Conservation (phyloP, 2,329 filamentous ascomycete genomes). For the Penicillium palitans region DNA sequence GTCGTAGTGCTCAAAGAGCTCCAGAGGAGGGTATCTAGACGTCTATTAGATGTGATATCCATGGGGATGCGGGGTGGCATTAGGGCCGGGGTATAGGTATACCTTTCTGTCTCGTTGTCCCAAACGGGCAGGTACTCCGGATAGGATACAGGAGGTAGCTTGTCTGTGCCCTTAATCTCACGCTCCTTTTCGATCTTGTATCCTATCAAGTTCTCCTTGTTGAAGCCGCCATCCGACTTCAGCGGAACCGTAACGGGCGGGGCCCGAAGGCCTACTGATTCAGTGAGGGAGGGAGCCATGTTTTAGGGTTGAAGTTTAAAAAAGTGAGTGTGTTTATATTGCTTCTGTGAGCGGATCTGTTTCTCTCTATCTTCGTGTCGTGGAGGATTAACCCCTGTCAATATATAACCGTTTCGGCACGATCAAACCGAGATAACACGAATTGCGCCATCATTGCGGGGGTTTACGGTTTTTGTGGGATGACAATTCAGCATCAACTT, state of each 20-base stretch:
- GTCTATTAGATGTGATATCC: not conserved
- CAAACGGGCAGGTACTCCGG: constrained; percentile 73
- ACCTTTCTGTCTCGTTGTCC: constrained; percentile 56
- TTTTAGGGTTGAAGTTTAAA: not conserved
- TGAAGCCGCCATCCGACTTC: constrained; percentile 35
- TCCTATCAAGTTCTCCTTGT: constrained; percentile 41
- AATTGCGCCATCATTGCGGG: constrained; percentile 22
- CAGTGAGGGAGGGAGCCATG: constrained; percentile 41
- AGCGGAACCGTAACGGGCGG: constrained; percentile 24
- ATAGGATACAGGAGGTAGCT: constrained; percentile 61
- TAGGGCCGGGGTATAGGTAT: not conserved
- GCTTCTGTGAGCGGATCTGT: not conserved
- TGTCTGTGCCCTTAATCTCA: constrained; percentile 56
- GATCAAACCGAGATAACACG: not conserved
- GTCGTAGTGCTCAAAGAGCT: constrained; percentile 71
- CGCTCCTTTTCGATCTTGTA: constrained; percentile 48
- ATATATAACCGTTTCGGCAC: constrained; percentile 17
- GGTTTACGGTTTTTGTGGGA: constrained; percentile 9
- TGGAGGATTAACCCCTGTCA: not conserved
- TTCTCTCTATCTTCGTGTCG: not conserved
- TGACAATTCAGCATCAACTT: not conserved
- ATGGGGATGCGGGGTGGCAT: not conserved
- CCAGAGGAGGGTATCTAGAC: constrained; percentile 59
- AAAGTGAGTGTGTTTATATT: not conserved
- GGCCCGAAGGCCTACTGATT: constrained; percentile 31